Percentiles rank a stretch among this genome's conserved stretches.
phyloP scores from a whole-genome alignment of 192 early-diverging fungal genomes.

The Entomortierella parvispora region DNA sequence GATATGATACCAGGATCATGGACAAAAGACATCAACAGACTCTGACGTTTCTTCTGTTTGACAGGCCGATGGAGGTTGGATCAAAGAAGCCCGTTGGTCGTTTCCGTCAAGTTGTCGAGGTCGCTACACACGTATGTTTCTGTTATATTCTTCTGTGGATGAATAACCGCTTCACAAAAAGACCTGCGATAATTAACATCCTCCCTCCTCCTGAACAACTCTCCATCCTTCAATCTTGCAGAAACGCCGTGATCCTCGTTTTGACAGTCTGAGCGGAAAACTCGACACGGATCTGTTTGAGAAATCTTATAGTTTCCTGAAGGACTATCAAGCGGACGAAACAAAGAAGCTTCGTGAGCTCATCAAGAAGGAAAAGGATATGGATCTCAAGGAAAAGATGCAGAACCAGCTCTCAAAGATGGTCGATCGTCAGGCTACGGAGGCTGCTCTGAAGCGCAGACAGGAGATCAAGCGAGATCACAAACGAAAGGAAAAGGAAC shows the following conservation, averaged over 20 bases:
- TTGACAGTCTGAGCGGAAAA: conserved; percentile 89
- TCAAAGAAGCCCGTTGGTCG: conserved; percentile 81
- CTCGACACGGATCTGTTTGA: conserved; percentile 93
- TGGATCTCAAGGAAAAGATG: conserved; percentile 66
- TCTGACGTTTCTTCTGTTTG: conserved; percentile 27
- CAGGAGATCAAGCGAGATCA: conserved; percentile 78
- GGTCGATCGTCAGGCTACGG: conserved; percentile 61
- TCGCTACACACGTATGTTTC: conserved; percentile 59
- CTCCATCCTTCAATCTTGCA: conserved; percentile 13
- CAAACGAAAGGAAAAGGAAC: conserved; percentile 83
- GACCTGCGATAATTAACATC: too few relatives aligned
- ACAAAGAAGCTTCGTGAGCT: conserved; percentile 71
- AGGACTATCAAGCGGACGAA: conserved; percentile 82
- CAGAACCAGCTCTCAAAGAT: conserved; percentile 69
- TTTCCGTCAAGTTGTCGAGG: conserved; percentile 75
- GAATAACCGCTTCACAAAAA: not conserved
- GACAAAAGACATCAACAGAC: not conserved
- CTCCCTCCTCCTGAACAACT: not conserved
- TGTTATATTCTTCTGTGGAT: not conserved
- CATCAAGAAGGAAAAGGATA: conserved; percentile 75
- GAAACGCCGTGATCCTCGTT: conserved; percentile 93
- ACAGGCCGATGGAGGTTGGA: conserved; percentile 80
- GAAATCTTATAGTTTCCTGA: conserved; percentile 91
- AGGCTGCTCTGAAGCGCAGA: conserved; percentile 59
- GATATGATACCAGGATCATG: not conserved